phyloP scores from a whole-genome alignment of 2,329 filamentous ascomycete genomes.

The Xylariaceae sp. region DNA sequence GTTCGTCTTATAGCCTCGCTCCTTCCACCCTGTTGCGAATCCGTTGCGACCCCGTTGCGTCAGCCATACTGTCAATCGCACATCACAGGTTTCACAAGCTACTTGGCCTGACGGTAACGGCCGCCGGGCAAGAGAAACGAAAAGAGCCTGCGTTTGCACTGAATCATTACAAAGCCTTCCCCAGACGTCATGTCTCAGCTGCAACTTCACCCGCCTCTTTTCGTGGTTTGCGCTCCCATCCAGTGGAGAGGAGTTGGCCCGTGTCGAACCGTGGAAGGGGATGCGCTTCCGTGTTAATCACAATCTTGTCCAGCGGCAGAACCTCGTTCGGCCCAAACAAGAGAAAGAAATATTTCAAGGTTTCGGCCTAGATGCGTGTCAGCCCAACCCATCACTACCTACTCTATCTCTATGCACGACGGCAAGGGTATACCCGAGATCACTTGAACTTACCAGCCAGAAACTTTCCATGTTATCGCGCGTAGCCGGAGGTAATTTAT shows the following conservation, averaged over 20 bases:
- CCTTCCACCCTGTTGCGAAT: too few species aligned
- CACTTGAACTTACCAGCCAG: constrained; percentile 71
- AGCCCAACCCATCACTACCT: constrained; percentile 3
- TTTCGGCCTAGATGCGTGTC: constrained; percentile 66
- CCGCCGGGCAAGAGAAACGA: too few species aligned
- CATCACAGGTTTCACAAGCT: too few species aligned
- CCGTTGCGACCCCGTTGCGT: too few species aligned
- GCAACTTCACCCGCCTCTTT: constrained; percentile 30
- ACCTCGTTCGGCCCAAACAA: constrained; percentile 83
- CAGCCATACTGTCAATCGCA: too few species aligned
- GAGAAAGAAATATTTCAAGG: constrained; percentile 95
- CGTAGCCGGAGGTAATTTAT: constrained; percentile 61
- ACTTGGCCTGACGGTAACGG: too few species aligned
- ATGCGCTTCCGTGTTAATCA: constrained; percentile 96
- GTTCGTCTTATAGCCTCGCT: too few species aligned
- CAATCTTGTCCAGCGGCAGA: constrained; percentile 78
- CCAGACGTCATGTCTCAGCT: neutral
- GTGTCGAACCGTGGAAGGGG: constrained; percentile 83
- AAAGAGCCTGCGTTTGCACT: too few species aligned
- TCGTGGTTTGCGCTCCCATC: constrained; percentile 71
- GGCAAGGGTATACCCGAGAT: too few species aligned
- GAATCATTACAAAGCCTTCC: neutral
- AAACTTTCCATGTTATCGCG: constrained; percentile 98
- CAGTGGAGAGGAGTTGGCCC: constrained; percentile 70
- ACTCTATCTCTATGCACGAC: neutral